Base-by-base conservation (phyloP, 2,329 filamentous ascomycete genomes). In the Lecanosticta acicola region DNA sequence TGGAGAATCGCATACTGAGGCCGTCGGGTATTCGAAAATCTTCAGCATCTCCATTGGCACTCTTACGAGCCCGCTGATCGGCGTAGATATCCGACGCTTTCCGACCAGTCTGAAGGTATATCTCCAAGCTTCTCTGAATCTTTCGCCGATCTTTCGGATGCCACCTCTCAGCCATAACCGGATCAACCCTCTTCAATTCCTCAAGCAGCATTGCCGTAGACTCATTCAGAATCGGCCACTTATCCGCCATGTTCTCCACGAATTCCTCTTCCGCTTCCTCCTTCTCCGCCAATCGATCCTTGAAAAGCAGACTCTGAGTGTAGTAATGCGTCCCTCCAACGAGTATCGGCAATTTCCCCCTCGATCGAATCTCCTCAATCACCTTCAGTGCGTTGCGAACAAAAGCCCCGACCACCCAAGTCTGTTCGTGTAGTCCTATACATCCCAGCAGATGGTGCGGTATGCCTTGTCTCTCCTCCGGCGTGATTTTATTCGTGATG, bases 291-390 rank as follows among this genome's bases (percentile, higher is more conserved):
- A 90, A 66, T 13, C 77, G 76, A 54, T 90, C 81, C 26, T 85
- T 78, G 63, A 97, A 95, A 2, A 98, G 74, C 13, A 98, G 74
- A 1, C 87, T 82, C 59, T 96, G 89, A 0, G 87, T 85, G 62
- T 98, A 98, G 69, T 97, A 98, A 60, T 95, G 88, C 9, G 91
- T 95, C 7, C 93, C 93, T 19, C 93, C 93, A 1, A 97, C 93
- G 0, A 98, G 70, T 20, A 98, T 89, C 0, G 93, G 93, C 10
- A 96, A 67, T 51, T 84, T 86, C 0, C 88, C 87, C 58, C 91
- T 77, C 5, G 71, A 72, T 40, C 84, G 78, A 43, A 98, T 95
- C 34, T 93, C 87, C 18, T 77, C 69, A 50, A 98, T 91, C 13
- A 84, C 71, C 13, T 71, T 71, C 24, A 78, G 71, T 1, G 87